Base-by-base conservation (phyloP, 2,329 filamentous ascomycete genomes). In the Aspergillus eucalypticola region DNA sequence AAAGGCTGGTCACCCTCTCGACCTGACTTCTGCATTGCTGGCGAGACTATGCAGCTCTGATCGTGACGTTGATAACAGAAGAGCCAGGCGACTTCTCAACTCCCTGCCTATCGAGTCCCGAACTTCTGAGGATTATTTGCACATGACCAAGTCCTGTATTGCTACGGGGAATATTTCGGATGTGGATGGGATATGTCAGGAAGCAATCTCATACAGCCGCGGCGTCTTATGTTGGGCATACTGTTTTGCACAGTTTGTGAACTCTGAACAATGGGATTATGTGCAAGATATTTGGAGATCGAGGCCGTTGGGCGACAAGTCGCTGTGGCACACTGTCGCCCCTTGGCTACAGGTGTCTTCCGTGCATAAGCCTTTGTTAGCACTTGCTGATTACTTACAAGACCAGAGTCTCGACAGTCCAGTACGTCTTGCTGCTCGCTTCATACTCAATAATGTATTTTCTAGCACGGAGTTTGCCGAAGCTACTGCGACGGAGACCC, bases 31-130 rank as follows among this genome's bases (percentile, higher is more conserved):
- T 25, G 63, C 65, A 50, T 64, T 78, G 35, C 73, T 81, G 54
- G 64, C 64, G 6, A 78, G 76, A 64, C 64, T 83, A 11, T 74
- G 75, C 7, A 65, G 62, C n/a, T 82, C 81, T 10, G 60, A 66
- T 44, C 64, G 71, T 11, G 38, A 68, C 2, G 52, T 75, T 23
- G 76, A 84, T 66, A 71, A 77, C 13, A 74, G 75, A 59, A 78
- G 81, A 50, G 73, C 76, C 17, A 73, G 79, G 52, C 62, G 73
- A n/a, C 61, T 86, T 8, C 86, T 86, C 65, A 68, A 79, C 29
- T 59, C 64, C 3, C 75, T 84, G 25, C 67, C 75, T 3, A 23
- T 60, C 1, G 56, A 73, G 8, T 57, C 75, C 39, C 78, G 81
- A 25, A 75, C 72, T 2, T 65, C 72, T 7, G 71, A 73, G 4